A percentile compares a stretch with the other conserved stretches of the same genome.
These are phyloP conservation scores for Talaromyces sp. DNA, from an alignment of 2,329 filamentous ascomycete genomes.

Conservation along the genomic window DNA sequence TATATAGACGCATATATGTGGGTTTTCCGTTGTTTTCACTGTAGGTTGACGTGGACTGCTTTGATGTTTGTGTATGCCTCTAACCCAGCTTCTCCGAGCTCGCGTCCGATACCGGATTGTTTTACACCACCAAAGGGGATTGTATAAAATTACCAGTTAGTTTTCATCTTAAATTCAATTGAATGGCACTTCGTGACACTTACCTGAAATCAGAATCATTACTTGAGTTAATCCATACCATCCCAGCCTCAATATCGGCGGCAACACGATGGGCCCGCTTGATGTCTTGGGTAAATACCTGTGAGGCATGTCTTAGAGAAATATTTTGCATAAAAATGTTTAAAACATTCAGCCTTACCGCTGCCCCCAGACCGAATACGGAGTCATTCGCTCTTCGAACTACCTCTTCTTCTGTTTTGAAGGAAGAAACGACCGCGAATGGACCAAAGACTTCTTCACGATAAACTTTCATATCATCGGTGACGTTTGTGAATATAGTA, in stretches of 20 bases:
- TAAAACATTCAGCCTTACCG: no score
- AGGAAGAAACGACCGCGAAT: conserved; percentile 55
- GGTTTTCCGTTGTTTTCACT: neutral
- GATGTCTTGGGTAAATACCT: conserved; percentile 40
- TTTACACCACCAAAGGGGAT: conserved; percentile 20
- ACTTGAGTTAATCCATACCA: conserved; percentile 31
- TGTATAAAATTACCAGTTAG: neutral
- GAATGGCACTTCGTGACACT: no score
- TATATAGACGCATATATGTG: no score
- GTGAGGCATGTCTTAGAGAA: no score
- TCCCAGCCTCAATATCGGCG: conserved; percentile 37
- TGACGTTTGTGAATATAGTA: conserved; percentile 49
- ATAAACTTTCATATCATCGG: conserved; percentile 47
- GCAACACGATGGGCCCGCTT: conserved; percentile 36
- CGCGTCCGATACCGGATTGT: conserved; percentile 23
- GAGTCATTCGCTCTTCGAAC: conserved; percentile 35
- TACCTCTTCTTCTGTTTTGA: conserved; percentile 44
- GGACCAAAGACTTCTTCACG: conserved; percentile 55
- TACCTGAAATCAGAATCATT: conserved; percentile 13
- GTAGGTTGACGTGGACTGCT: conserved; percentile 5
- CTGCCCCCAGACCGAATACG: conserved; percentile 39
- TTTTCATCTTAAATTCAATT: no score
- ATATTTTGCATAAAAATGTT: no score
- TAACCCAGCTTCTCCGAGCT: conserved; percentile 18
- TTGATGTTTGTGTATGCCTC: conserved; percentile 12